phyloP scores from a whole-genome alignment of 129 eudicot genomes.

The Erigeron canadensis region DNA sequence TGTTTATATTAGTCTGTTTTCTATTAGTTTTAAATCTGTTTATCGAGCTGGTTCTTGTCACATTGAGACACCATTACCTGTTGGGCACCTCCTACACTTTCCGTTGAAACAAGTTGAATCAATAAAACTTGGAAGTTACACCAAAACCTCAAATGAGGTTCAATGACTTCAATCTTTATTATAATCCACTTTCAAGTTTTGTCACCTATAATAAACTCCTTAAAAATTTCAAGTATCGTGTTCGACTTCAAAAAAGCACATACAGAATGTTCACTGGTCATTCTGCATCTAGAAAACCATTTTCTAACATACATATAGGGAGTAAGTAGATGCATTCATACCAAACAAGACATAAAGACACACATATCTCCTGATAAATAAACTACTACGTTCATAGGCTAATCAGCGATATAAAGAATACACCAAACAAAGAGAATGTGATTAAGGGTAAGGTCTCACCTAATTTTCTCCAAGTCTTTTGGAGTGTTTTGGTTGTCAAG shows the following conservation, averaged over 20 bases:
- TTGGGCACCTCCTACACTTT: conserved; percentile 15
- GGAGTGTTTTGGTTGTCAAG: conserved; percentile 73
- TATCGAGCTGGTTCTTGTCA: neutral
- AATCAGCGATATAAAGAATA: neutral
- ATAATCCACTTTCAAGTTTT: conserved; percentile 4
- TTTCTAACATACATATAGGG: neutral
- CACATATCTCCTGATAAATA: conserved; percentile 4
- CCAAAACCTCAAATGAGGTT: neutral
- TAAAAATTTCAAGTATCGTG: neutral
- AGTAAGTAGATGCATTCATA: neutral
- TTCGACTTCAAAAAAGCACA: neutral
- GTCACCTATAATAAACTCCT: neutral
- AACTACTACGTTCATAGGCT: neutral
- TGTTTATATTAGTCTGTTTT: neutral
- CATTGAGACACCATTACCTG: neutral
- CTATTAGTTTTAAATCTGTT: neutral
- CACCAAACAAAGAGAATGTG: neutral
- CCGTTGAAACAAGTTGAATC: neutral
- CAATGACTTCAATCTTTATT: neutral
- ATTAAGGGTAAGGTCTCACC: conserved; percentile 37
- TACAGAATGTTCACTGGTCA: neutral
- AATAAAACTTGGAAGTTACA: neutral
- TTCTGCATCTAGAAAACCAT: neutral
- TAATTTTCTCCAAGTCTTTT: conserved; percentile 74
- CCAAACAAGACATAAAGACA: neutral